A percentile compares a stretch with the other conserved stretches of the same genome.
Conservation (phyloP, 1,139 yeast species). For the Yamadazyma oceani region DNA sequence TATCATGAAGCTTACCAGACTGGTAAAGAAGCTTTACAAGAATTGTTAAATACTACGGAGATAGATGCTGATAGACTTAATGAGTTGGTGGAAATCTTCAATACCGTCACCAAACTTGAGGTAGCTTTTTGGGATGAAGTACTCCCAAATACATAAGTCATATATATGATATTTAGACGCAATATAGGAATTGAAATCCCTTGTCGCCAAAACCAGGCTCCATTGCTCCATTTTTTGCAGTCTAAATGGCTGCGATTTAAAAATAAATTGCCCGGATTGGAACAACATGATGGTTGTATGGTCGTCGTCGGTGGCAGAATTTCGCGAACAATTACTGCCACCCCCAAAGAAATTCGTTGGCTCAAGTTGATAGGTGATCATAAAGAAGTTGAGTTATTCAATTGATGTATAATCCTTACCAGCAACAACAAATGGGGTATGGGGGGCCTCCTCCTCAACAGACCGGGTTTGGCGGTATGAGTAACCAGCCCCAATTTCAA, state of each 20-base stretch:
- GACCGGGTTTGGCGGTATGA: slow-evolving; percentile 13
- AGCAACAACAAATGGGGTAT: slow-evolving; percentile 28
- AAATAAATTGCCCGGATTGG: neutral
- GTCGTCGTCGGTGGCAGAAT: neutral
- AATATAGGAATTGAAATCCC: no score
- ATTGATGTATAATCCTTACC: slow-evolving; percentile 47
- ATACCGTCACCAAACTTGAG: slow-evolving; percentile 59
- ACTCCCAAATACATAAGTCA: no score
- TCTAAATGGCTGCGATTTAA: neutral
- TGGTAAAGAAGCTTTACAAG: slow-evolving; percentile 52
- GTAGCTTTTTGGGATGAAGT: slow-evolving; percentile 64
- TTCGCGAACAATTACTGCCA: no score
- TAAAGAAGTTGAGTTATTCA: neutral
- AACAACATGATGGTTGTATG: neutral
- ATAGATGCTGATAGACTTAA: slow-evolving; percentile 43
- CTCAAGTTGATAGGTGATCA: neutral
- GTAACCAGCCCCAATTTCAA: slow-evolving; percentile 12
- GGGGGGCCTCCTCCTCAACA: slow-evolving; percentile 20
- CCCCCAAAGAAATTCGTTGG: slow-evolving; percentile 2
- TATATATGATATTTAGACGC: no score
- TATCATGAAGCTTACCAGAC: slow-evolving; percentile 50
- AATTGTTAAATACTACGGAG: slow-evolving; percentile 26
- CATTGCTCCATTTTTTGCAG: no score
- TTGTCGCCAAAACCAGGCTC: no score
- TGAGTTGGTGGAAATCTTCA: slow-evolving; percentile 56